Base-by-base conservation (phyloP, 495 filamentous ascomycete species). In the Neurospora sp. region DNA sequence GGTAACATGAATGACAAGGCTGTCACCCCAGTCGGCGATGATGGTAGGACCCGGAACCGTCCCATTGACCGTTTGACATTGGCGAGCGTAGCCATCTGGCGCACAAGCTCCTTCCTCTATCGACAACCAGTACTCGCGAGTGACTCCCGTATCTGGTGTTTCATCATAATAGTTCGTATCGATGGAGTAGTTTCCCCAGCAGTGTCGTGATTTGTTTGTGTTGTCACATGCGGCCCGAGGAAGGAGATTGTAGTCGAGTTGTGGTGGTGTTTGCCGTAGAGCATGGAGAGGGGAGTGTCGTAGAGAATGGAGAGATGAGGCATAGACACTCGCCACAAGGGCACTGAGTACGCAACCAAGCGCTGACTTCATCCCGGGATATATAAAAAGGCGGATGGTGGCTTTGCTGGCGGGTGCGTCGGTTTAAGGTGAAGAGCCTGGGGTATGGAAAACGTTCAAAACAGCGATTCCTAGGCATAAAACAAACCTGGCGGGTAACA, bases 21-120 rank as follows among this genome's bases (percentile, higher is more conserved):
- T 83, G 74, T 88, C 86, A 14, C 84, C 86, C 73, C 83, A 81
- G 74, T 85, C 81, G 35, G 82, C 83, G 75, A 85, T 81, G 72
- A 90, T 85, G 16, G 87, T 75, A 7, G 88, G 88, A 1, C 89
- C 88, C 0, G 88, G 88, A 41, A 84, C 84, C 54, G 83, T 83
- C n/a, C 84, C 85, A 76, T 90, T 89, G 76, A 90, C 84, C 11
- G 83, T 79, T 46, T 88, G 79, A 83, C 88, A 85, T 4, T 81
- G 83, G 23, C 88, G 83, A 38, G 76, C 80, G 35, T 87, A 84
- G 5, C 86, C 84, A 75, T 90, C 88, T 1, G 88, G 89, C 11
- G 77, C 72, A 12, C 78, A 79, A 4, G 73, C 66, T 10, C 75
- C 77, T 35, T 75, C 70, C 39, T 76, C 42, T 23, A 81, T 75